Conservation (phyloP, 169 alveolate species). For the Perkinsus marinus region DNA sequence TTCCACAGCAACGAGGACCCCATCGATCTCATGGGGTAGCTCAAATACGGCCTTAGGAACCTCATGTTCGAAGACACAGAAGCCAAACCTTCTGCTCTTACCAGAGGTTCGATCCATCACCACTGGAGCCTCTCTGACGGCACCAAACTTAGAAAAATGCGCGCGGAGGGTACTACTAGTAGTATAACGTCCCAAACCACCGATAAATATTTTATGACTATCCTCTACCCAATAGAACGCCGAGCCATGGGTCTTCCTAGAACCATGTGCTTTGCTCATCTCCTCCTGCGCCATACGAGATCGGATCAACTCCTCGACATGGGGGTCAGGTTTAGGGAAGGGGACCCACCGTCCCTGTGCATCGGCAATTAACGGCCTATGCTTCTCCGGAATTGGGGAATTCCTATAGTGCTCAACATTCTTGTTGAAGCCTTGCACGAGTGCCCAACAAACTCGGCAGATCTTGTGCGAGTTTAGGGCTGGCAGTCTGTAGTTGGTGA, state of each 20-base stretch:
- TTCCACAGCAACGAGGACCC: neutral
- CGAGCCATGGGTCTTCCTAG: neutral
- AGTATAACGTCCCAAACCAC: conserved; percentile 38
- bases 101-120: conserved; percentile 42
- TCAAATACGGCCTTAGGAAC: neutral
- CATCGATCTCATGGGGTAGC: neutral
- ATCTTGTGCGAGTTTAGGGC: neutral
- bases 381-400: neutral
- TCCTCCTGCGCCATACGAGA: neutral
- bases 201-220: conserved; percentile 36
- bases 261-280: neutral
- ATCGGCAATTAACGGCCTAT: neutral
- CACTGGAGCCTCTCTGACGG: conserved; percentile 34
- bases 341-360: neutral
- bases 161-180: conserved; percentile 27
- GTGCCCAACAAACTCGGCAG: neutral
- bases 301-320: neutral
- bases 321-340: neutral
- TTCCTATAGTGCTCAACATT: neutral
- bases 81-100: conserved; percentile 47
- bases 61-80: neutral
- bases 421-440: neutral
- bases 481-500: neutral
- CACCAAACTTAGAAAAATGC: conserved; percentile 33
- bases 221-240: neutral